Evolutionary conservation across 23 red algal genomes (phyloP), one percentile per base, ranked within the genome.

Genomic region (Agarophyton chilense): DNA sequence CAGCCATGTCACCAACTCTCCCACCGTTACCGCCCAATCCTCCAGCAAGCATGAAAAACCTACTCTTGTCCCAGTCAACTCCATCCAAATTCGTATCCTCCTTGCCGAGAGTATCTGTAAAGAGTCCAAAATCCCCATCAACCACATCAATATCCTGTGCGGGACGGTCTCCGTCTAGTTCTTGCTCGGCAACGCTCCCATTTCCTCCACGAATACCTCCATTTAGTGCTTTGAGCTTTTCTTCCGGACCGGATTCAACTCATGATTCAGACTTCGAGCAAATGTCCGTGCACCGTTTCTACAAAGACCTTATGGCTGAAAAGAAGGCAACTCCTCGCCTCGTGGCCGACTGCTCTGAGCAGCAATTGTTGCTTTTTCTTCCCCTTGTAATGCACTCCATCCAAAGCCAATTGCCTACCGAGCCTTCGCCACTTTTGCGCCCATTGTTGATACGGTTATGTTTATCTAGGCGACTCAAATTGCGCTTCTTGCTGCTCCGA

Each of bases 401-500:
- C 47, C 40, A 74, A 49, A 74, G 4, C 10, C 68, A 74, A 12
- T 7, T 21, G 8, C 39, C 24, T 2, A 12, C 68, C 21, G 43
- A 74, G 1, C 19, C 68, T 29, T 74, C 68, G 17, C 68, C 82
- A 39, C 39, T 86, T 16, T 51, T 54, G 19, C 42, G 49, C 0
- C 44, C 62, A 31, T 53, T 86, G 82, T 46, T 55, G 49, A 53
- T 53, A n/a, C 62, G 82, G 3, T 11, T 86, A 26, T 53, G 49
- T n/a, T 26, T 25, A 16, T 72, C 62, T 4, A 46, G 82, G 18
- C 29, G n/a, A 1, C 39, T 86, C 14, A 86, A 86, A 33, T 31
- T 86, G 29, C 82, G 82, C 33, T 86, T 86, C 41, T 36, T 86
- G 10, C 24, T 86, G 40, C 64, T 86, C 16, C 28, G 60, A 51